Percentiles rank a stretch among this genome's conserved stretches.
Evolutionary conservation across 345 rosid genomes (phyloP).

Genomic region (Citrus cavaleriei): DNA sequence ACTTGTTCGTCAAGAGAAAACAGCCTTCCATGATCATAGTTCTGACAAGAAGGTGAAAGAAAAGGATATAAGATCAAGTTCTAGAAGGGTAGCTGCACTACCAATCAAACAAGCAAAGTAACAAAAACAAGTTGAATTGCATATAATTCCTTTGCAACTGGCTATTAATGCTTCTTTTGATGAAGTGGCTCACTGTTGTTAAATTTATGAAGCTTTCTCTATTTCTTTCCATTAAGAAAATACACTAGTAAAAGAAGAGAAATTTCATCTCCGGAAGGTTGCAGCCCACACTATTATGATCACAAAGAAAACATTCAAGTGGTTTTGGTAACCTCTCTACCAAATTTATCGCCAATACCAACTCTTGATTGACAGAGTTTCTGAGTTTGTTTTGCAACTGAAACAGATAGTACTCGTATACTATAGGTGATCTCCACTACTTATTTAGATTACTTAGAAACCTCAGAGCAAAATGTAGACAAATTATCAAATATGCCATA

Average conservation of each 20-base stretch:
- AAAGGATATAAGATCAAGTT: not conserved
- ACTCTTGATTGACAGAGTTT: not conserved
- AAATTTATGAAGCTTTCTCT: too few relatives aligned
- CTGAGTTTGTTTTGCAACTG: not conserved
- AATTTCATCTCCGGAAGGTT: not conserved
- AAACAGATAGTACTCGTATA: not conserved
- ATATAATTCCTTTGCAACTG: not conserved
- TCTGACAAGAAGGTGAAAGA: slow-evolving; percentile 27
- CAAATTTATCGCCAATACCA: not conserved
- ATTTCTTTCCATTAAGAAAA: not conserved
- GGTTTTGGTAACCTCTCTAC: not conserved
- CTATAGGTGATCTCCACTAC: not conserved
- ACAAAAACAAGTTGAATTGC: not conserved
- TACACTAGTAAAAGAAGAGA: not conserved
- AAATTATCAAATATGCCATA: not conserved
- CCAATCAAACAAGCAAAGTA: not conserved
- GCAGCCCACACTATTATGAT: not conserved
- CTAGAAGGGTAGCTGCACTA: not conserved
- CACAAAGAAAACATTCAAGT: not conserved
- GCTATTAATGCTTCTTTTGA: too few relatives aligned
- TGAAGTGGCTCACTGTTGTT: too few relatives aligned
- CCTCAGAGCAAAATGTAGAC: not conserved
- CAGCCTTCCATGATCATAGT: slow-evolving; percentile 65
- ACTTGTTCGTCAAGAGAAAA: slow-evolving; percentile 81
- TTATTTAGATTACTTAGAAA: not conserved